These are phyloP conservation scores for Metschnikowia vanudenii DNA, from an alignment of 805 yeast species.

Conservation along the genomic window DNA sequence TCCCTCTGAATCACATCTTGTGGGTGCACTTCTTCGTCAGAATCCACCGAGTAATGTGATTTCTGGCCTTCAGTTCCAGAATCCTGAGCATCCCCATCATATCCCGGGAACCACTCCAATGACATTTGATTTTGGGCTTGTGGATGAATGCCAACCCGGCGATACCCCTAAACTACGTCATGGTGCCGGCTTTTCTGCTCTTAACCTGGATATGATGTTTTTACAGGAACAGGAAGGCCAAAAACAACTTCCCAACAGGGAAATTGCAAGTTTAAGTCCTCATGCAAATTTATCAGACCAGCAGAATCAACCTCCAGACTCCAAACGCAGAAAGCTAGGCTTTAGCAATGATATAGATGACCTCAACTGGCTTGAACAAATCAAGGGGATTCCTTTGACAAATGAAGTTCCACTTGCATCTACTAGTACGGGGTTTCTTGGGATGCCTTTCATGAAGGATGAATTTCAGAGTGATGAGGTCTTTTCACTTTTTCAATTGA, in stretches of 20 bases:
- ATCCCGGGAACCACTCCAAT: conserved; percentile 42
- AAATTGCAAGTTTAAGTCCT: background rate
- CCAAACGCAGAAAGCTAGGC: conserved; percentile 12
- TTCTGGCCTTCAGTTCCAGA: conserved; percentile 29
- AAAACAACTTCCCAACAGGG: background rate
- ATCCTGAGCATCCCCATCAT: conserved; percentile 40
- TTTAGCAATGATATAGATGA: conserved; percentile 22
- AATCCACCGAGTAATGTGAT: conserved; percentile 22
- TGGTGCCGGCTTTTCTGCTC: conserved; percentile 14
- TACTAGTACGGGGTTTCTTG: conserved; percentile 58
- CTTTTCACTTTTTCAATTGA: conserved; percentile 57
- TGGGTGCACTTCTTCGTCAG: conserved; percentile 6
- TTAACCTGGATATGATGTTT: conserved; percentile 12
- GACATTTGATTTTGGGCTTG: conserved; percentile 29
- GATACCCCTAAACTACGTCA: conserved; percentile 2
- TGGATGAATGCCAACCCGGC: conserved; percentile 7
- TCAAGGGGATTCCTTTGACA: conserved; percentile 65
- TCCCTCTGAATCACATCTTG: conserved; percentile 17
- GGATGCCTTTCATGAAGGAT: conserved; percentile 20
- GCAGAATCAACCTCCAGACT: conserved; percentile 1
- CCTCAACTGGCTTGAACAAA: conserved; percentile 69
- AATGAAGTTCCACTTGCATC: conserved; percentile 51
- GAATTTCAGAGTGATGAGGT: conserved; percentile 42
- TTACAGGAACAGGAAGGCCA: conserved; percentile 6
- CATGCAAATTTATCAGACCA: background rate